Base-by-base conservation (phyloP, 495 filamentous ascomycete species). In the Penicillium simplicissimum region DNA sequence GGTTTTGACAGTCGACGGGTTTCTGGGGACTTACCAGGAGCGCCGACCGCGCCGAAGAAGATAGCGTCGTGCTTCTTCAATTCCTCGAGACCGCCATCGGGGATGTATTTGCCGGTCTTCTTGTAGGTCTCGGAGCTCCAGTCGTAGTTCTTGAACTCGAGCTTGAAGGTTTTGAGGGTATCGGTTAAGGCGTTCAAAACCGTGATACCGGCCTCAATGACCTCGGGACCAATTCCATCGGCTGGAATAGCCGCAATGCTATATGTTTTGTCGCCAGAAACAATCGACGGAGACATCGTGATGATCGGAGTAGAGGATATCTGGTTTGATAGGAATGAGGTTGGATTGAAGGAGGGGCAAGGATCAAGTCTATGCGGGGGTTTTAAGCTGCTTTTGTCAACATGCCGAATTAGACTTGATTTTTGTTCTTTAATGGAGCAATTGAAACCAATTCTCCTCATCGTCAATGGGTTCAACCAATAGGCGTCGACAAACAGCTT, bases 181-280 rank as follows among this genome's bases (percentile, higher is more conserved):
- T 72, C 68, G 4, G 76, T 71, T 40, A 85, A 64, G 14, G 75
- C 72, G 47, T 81, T 60, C 23, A 85, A 68, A n/a, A 79, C 81
- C 10, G 64, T 61, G 48, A 79, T 78, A 8, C 79, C 81, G 14
- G 80, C 82, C 37, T 71, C 57, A 58, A 84, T 79, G 21, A 85
- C 81, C 62, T 85, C 82, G n/a, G 76, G 75, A 2, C 82, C 81
- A 58, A 85, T 85, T 31, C 82, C 82, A 71, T 85, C 82, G 9
- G 74, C 82, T 8, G 82, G 82, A 38, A 85, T 84, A 3, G 76
- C 72, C 5, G 81, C 81, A 45, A 85, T 82, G 38, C 66, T 73
- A 67, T 83, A 83, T 13, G 67, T 71, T 55, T 73, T 71, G 45
- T 61, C 28, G n/a, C 47, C 48, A 19, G 63, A 19, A 19, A 57